Evolutionary conservation across 108 stramenopile genomes (phyloP).

Genomic region (Hondaea fermentalgiana): DNA sequence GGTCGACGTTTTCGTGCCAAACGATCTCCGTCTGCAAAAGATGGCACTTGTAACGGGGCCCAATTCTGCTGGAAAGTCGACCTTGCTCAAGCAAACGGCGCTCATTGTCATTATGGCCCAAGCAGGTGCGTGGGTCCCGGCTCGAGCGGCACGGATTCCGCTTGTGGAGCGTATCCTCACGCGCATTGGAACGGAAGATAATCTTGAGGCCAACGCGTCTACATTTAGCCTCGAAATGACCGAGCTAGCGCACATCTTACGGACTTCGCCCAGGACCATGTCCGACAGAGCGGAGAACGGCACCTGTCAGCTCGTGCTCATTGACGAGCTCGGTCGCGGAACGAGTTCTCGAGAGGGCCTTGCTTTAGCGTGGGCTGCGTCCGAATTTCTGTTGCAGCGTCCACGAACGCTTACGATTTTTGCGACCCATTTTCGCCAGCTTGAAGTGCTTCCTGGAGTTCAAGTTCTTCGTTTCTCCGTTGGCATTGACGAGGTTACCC

Average conservation of each 20-base stretch:
- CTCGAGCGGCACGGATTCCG: slow-evolving; percentile 61
- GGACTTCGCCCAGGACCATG: slow-evolving; percentile 23
- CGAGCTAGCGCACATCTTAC: slow-evolving; percentile 75
- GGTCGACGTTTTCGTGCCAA: neutral
- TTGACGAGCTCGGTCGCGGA: slow-evolving; percentile 86
- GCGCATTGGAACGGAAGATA: slow-evolving; percentile 74
- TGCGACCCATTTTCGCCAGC: neutral
- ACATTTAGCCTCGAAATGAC: slow-evolving; percentile 88
- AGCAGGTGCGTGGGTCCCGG: slow-evolving; percentile 80
- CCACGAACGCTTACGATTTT: neutral
- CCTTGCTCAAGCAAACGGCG: slow-evolving; percentile 32
- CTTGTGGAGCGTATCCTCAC: slow-evolving; percentile 65
- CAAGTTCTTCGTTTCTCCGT: neutral
- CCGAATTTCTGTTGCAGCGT: neutral
- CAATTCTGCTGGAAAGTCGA: slow-evolving; percentile 26
- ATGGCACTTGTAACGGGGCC: slow-evolving; percentile 11
- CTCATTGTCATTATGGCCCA: slow-evolving; percentile 78
- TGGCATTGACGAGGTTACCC: neutral
- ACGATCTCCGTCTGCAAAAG: neutral
- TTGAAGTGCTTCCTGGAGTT: neutral
- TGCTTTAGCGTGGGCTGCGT: neutral
- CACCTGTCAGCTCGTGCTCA: slow-evolving; percentile 60
- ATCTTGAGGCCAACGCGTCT: slow-evolving; percentile 78
- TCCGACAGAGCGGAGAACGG: neutral
- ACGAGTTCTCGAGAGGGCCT: slow-evolving; percentile 34